A percentile compares a stretch with the other conserved stretches of the same genome.
Conservation (phyloP, 2,329 filamentous ascomycete species). For the Paracorniculantispora psalliotae region DNA sequence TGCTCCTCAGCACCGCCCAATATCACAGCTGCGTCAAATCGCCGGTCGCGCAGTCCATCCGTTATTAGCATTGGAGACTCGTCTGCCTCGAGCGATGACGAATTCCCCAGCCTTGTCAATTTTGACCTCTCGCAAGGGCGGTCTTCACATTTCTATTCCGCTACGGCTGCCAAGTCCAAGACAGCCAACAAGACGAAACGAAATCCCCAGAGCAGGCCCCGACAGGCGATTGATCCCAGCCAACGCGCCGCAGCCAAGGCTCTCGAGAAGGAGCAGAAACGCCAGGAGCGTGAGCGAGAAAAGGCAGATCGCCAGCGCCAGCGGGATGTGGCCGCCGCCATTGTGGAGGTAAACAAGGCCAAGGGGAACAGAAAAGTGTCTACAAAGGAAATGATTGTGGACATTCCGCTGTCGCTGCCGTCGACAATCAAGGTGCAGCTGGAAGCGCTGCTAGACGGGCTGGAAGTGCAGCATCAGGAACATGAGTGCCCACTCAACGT, state of each 20-base stretch:
- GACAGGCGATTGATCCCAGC: background rate
- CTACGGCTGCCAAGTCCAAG: constrained; percentile 20
- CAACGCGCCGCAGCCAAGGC: constrained; percentile 46
- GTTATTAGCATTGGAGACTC: constrained; percentile 36
- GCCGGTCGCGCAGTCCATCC: constrained; percentile 20
- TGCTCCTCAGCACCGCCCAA: constrained; percentile 16
- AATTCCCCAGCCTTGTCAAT: constrained; percentile 43
- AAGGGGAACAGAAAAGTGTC: constrained; percentile 70
- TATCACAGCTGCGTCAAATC: constrained; percentile 24
- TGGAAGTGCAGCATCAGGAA: constrained; percentile 42
- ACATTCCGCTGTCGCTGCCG: constrained; percentile 56
- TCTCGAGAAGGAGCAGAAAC: constrained; percentile 50
- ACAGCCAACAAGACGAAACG: constrained; percentile 21
- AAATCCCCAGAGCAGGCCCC: background rate
- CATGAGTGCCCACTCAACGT: constrained; percentile 47
- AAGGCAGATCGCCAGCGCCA: constrained; percentile 59
- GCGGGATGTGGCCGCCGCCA: constrained; percentile 59
- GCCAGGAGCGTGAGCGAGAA: constrained; percentile 51
- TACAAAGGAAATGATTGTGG: constrained; percentile 71
- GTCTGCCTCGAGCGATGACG: constrained; percentile 39
- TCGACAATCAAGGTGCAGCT: constrained; percentile 41
- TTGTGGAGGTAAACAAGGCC: constrained; percentile 69
- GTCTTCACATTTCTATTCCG: background rate
- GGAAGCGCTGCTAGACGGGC: constrained; percentile 43
- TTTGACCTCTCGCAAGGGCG: constrained; percentile 29